These are phyloP conservation scores for Penicillium lividum DNA, from an alignment of 495 filamentous ascomycete species.

Conservation along the genomic window DNA sequence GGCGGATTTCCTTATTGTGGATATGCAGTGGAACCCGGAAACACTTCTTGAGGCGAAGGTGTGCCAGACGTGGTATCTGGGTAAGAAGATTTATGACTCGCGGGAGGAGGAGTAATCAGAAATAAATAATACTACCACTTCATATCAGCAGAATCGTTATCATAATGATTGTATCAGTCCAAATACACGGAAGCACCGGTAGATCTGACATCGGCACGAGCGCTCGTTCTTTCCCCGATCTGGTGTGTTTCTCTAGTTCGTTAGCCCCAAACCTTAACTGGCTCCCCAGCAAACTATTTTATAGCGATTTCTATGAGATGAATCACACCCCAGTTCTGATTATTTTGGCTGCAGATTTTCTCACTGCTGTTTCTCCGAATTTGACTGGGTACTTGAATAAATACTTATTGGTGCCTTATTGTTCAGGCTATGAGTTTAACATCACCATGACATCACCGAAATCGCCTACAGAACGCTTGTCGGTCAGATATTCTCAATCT, in stretches of 20 bases:
- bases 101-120: not conserved
- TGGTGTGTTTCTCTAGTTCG: too few relatives aligned
- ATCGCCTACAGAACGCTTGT: not conserved
- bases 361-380: too few relatives aligned
- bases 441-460: slow-evolving; percentile 28
- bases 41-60: slow-evolving; percentile 53
- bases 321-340: too few relatives aligned
- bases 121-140: not conserved
- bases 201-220: too few relatives aligned
- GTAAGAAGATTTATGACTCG: slow-evolving; percentile 36
- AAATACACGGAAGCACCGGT: too few relatives aligned
- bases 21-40: slow-evolving; percentile 57
- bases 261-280: too few relatives aligned
- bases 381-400: not conserved
- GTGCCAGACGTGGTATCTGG: slow-evolving; percentile 58
- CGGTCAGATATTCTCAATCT: not conserved
- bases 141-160: too few relatives aligned
- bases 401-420: not conserved
- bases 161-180: too few relatives aligned
- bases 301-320: too few relatives aligned
- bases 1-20: slow-evolving; percentile 61
- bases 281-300: too few relatives aligned
- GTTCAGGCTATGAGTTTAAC: slow-evolving; percentile 3
- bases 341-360: too few relatives aligned
- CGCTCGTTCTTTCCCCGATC: too few relatives aligned